These are phyloP conservation scores for Musa troglodytarum DNA, from an alignment of 176 grass and related monocot species.

Conservation along the genomic window DNA sequence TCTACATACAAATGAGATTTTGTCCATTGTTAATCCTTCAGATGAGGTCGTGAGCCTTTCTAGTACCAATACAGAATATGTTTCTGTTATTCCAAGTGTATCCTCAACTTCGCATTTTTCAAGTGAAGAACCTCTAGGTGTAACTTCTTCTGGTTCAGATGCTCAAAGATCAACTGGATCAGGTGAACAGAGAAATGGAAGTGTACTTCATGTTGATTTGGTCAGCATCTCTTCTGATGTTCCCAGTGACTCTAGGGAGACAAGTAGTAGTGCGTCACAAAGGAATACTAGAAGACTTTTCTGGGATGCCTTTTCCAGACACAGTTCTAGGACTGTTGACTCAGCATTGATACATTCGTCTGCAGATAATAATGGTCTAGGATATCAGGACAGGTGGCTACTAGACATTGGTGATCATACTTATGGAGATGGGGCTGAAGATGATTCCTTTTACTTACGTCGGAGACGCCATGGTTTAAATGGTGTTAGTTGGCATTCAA, in stretches of 20 bases:
- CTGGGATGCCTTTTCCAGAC: slow-evolving; percentile 82
- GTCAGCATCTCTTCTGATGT: slow-evolving; percentile 49
- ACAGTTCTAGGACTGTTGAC: slow-evolving; percentile 44
- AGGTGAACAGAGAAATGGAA: slow-evolving; percentile 37
- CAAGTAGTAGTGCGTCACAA: slow-evolving; percentile 31
- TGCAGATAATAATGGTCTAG: slow-evolving; percentile 35
- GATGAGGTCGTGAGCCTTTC: slow-evolving; percentile 47
- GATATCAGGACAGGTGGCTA: slow-evolving; percentile 75
- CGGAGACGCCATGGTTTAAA: slow-evolving; percentile 58
- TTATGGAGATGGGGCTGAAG: slow-evolving; percentile 45
- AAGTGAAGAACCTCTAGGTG: slow-evolving; percentile 33
- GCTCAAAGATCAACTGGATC: slow-evolving; percentile 25
- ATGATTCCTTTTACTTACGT: slow-evolving; percentile 53
- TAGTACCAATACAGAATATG: slow-evolving; percentile 33
- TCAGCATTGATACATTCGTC: slow-evolving; percentile 14
- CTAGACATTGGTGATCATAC: slow-evolving; percentile 54
- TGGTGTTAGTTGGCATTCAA: slow-evolving; percentile 80
- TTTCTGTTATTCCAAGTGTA: slow-evolving; percentile 29
- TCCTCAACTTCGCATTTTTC: slow-evolving; percentile 20
- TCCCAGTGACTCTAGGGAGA: slow-evolving; percentile 24
- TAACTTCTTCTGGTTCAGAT: slow-evolving; percentile 30
- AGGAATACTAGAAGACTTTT: slow-evolving; percentile 70
- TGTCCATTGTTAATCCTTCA: slow-evolving; percentile 21
- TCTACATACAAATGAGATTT: slow-evolving; percentile 18
- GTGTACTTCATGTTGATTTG: slow-evolving; percentile 67